Evolutionary conservation across 305 asterid species (phyloP), one percentile per base, ranked within the genome.

Genomic region (Nicotiana rustica): DNA sequence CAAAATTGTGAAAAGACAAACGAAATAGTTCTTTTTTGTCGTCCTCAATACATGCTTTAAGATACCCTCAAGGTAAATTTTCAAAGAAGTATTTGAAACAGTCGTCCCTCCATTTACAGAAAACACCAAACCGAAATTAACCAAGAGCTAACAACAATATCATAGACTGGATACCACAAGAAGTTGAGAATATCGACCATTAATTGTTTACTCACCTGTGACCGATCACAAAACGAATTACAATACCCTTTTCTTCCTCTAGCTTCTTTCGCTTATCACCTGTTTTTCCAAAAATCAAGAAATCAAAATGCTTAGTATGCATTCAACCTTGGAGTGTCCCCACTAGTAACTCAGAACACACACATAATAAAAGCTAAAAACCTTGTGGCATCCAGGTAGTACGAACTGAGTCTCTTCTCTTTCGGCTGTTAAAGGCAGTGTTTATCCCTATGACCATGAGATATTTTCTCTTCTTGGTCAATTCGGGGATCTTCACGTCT

Each of bases 341-440:
- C 64, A 14, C 0, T 3, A 49, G 64, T 1, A 52, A 29, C 64
- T 52, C 18, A 55, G 19, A 84, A 38, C 56, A 62, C 5, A 36
- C 9, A 82, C 67, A 47, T 18, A 44, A 59, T 25, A 44, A 66
- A 33, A 70, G 78, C 65, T 68, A 60, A 86, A 85, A 79, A 93
- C 98, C 97, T 91, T 90, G 91, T 66, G 90, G 92, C 93, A 94
- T 91, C 97, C 98, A 92, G 71, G 98, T 94, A 59, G 93, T 96
- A 79, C 98, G 98, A 36, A 94, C 88, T 1, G 98, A 94, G 85
- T 94, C 97, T 86, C 98, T 86, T 85, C 96, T 90, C 91, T 89
- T 91, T 82, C 97, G 89, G 88, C 98, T 94, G 83, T 93, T 94
- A 86, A 92, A 94, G 82, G 98, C 96, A 67, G 97, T 92, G 85